phyloP scores from a whole-genome alignment of 2,329 filamentous ascomycete species.

The Meredithiella fracta region DNA sequence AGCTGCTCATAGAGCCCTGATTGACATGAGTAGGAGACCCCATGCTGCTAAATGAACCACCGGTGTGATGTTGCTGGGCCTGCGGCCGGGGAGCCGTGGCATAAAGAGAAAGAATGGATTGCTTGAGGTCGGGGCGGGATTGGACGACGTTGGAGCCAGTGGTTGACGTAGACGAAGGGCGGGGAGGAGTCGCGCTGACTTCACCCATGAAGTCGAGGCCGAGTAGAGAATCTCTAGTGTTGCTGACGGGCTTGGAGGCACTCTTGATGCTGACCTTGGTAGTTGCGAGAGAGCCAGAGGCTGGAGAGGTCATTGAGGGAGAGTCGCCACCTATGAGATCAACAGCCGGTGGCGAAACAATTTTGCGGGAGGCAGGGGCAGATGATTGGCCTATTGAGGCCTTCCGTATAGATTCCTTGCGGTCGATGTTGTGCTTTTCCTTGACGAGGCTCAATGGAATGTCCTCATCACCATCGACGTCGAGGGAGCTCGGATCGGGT shows the following conservation, averaged over 20 bases:
- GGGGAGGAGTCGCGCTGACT: slow-evolving; percentile 41
- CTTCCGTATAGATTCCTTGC: slow-evolving; percentile 45
- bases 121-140: slow-evolving; percentile 84
- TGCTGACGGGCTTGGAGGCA: slow-evolving; percentile 46
- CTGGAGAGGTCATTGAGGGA: slow-evolving; percentile 36
- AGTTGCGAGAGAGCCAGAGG: slow-evolving; percentile 21
- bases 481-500: slow-evolving; percentile 78
- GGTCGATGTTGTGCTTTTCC: slow-evolving; percentile 48
- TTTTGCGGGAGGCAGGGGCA: slow-evolving; percentile 18
- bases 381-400: slow-evolving; percentile 32
- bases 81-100: slow-evolving; percentile 66
- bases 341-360: slow-evolving; percentile 27
- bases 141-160: slow-evolving; percentile 43
- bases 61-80: slow-evolving; percentile 37
- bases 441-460: slow-evolving; percentile 46
- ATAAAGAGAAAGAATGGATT: slow-evolving; percentile 92
- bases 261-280: slow-evolving; percentile 27
- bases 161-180: slow-evolving; percentile 67
- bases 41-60: slow-evolving; percentile 50
- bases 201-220: slow-evolving; percentile 85
- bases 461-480: slow-evolving; percentile 66
- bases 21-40: slow-evolving; percentile 39
- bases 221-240: slow-evolving; percentile 71
- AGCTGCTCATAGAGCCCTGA: slow-evolving; percentile 37
- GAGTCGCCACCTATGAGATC: slow-evolving; percentile 76